Conservation (phyloP, 1,139 yeast genomes). For the Meyerozyma sp. region DNA sequence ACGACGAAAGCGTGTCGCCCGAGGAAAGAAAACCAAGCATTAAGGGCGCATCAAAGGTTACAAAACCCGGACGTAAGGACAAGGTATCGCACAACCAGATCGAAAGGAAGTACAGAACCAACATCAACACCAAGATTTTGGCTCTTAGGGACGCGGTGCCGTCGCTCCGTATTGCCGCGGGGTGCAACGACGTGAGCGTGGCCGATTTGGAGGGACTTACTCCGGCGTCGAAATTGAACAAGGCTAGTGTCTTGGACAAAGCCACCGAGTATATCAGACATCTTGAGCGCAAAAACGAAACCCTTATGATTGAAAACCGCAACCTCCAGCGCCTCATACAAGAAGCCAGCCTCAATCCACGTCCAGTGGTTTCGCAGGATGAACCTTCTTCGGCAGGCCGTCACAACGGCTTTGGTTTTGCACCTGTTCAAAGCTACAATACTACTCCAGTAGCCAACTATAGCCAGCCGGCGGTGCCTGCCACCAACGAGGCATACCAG, state of each 20-base stretch:
- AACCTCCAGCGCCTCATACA: constrained; percentile 39
- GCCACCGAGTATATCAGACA: constrained; percentile 90
- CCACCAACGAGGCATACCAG: constrained; percentile 4
- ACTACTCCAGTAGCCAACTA: constrained; percentile 14
- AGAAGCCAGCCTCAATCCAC: constrained; percentile 16
- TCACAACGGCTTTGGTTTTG: constrained; percentile 17
- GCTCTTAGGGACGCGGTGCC: constrained; percentile 77
- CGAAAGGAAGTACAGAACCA: constrained; percentile 73
- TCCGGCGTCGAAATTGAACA: constrained; percentile 84
- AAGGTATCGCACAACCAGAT: constrained; percentile 75
- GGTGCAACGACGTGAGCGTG: constrained; percentile 31
- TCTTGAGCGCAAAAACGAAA: constrained; percentile 63
- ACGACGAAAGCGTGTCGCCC: not conserved
- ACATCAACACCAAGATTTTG: constrained; percentile 66
- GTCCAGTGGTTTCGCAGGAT: constrained; percentile 6
- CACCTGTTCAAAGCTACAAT: constrained; percentile 16
- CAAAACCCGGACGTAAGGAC: constrained; percentile 43
- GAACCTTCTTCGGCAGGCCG: constrained; percentile 2
- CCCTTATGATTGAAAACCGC: constrained; percentile 49
- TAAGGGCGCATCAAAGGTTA: constrained; percentile 13
- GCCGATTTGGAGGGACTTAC: constrained; percentile 74
- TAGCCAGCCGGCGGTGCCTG: constrained; percentile 6
- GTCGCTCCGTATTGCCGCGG: constrained; percentile 45
- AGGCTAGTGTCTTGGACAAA: constrained; percentile 81
- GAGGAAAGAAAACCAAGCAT: not conserved